Percentiles rank a stretch among this genome's conserved stretches.
Evolutionary conservation across 2,329 filamentous ascomycete genomes (phyloP).

Genomic region (Hypoxylon sp.): DNA sequence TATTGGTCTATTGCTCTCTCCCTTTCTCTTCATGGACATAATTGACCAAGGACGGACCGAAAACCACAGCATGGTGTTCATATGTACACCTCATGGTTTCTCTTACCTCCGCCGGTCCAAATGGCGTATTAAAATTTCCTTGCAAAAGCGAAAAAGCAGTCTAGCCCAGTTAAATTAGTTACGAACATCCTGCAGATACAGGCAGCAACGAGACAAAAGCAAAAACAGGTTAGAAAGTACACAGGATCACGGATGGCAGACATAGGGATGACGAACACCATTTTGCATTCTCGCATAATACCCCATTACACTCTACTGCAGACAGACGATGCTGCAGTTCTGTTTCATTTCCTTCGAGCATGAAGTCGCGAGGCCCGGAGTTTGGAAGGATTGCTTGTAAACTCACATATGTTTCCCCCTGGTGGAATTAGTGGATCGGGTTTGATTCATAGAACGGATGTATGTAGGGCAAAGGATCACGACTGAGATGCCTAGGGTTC

Average conservation of each 20-base stretch:
- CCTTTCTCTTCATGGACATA: conserved; percentile 45
- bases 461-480: conserved; percentile 27
- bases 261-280: conserved; percentile 26
- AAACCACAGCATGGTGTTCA: not conserved
- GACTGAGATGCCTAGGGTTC: conserved; percentile 19
- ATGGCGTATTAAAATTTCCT: conserved; percentile 18
- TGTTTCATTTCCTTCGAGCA: conserved; percentile 21
- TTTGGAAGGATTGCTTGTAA: conserved; percentile 32
- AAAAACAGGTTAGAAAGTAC: conserved; percentile 36
- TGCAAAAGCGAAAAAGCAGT: conserved; percentile 12
- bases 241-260: conserved; percentile 31
- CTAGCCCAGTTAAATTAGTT: conserved; percentile 2
- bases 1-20: conserved; percentile 45
- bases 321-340: conserved; percentile 18
- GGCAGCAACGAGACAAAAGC: conserved; percentile 10
- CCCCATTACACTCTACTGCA: conserved; percentile 29
- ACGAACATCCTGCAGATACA: conserved; percentile 11
- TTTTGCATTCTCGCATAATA: conserved; percentile 42
- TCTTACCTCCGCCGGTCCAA: not conserved
- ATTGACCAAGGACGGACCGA: conserved; percentile 29
- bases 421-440: conserved; percentile 20
- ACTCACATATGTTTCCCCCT: conserved; percentile 17
- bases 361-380: conserved; percentile 36
- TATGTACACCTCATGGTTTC: not conserved
- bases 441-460: conserved; percentile 31